Conservation (phyloP, 805 yeast species). For the Candida vartiovaarae region DNA sequence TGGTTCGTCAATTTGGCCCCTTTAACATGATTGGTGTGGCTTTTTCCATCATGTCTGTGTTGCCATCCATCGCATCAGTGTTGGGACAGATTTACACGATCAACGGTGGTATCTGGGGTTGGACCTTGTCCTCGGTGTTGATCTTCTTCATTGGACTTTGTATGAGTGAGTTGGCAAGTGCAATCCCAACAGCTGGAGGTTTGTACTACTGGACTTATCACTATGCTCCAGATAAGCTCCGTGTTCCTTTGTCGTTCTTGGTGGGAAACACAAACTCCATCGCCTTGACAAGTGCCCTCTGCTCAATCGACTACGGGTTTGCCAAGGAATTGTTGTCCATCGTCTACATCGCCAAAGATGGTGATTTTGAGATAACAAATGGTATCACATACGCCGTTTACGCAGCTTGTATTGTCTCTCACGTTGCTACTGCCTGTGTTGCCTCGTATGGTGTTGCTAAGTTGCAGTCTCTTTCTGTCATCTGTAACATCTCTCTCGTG, state of each 20-base stretch:
- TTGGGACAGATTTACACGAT: slow-evolving; percentile 40
- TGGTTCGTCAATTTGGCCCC: slow-evolving; percentile 51
- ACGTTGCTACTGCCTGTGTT: slow-evolving; percentile 44
- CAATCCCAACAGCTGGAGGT: slow-evolving; percentile 75
- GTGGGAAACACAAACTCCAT: slow-evolving; percentile 64
- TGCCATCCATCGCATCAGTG: slow-evolving; percentile 51
- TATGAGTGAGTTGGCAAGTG: slow-evolving; percentile 60
- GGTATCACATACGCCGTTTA: slow-evolving; percentile 58
- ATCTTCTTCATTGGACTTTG: slow-evolving; percentile 49
- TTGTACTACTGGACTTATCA: slow-evolving; percentile 62
- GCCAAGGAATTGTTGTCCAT: slow-evolving; percentile 53
- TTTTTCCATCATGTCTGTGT: slow-evolving; percentile 60
- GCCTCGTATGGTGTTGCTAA: slow-evolving; percentile 52
- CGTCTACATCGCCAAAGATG: slow-evolving; percentile 47
- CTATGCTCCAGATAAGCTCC: slow-evolving; percentile 49
- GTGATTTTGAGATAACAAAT: slow-evolving; percentile 45
- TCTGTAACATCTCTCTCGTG: slow-evolving; percentile 45
- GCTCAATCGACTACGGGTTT: slow-evolving; percentile 66
- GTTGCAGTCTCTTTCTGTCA: slow-evolving; percentile 53
- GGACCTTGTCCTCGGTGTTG: slow-evolving; percentile 53
- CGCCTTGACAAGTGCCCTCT: slow-evolving; percentile 59
- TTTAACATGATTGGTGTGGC: slow-evolving; percentile 63
- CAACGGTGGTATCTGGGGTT: slow-evolving; percentile 56
- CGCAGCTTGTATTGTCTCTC: slow-evolving; percentile 50
- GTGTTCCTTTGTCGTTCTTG: slow-evolving; percentile 50